Evolutionary conservation across 2,329 filamentous ascomycete genomes (phyloP).

Genomic region (Xylariaceae sp.): DNA sequence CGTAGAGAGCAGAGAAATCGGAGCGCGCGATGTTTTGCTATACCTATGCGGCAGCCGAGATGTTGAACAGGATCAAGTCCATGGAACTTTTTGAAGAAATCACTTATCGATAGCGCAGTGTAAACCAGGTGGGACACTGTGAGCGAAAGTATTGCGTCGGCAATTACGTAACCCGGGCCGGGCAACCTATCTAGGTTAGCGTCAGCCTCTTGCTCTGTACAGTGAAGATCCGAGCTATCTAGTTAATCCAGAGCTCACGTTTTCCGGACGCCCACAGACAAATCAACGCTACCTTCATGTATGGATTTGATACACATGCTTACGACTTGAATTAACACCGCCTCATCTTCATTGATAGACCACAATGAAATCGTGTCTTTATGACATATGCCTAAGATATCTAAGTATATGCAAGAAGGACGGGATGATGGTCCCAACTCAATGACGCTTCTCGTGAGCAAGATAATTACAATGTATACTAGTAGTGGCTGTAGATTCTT

Average conservation of each 20-base stretch:
- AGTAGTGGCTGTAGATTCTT: not conserved
- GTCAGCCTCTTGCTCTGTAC: too few species aligned
- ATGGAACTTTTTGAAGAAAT: constrained; percentile 16
- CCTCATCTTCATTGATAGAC: not conserved
- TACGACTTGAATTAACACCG: too few species aligned
- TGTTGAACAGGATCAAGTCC: not conserved
- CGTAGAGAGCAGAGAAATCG: not conserved
- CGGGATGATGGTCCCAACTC: not conserved
- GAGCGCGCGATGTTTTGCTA: constrained; percentile 3
- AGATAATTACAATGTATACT: constrained; percentile 15
- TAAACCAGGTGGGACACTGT: not conserved
- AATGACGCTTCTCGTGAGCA: constrained; percentile 7
- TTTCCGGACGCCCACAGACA: too few species aligned
- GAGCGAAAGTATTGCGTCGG: not conserved
- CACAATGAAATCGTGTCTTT: not conserved
- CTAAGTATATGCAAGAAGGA: constrained; percentile 7
- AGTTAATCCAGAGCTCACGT: too few species aligned
- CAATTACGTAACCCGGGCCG: not conserved
- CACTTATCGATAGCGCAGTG: constrained; percentile 11
- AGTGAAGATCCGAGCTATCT: too few species aligned
- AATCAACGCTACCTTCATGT: too few species aligned
- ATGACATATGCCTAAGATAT: constrained; percentile 6
- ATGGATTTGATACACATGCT: too few species aligned
- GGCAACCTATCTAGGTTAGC: not conserved
- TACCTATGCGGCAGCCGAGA: not conserved